Conservation (phyloP, 352 stramenopile genomes). For the Phytophthora sp. region DNA sequence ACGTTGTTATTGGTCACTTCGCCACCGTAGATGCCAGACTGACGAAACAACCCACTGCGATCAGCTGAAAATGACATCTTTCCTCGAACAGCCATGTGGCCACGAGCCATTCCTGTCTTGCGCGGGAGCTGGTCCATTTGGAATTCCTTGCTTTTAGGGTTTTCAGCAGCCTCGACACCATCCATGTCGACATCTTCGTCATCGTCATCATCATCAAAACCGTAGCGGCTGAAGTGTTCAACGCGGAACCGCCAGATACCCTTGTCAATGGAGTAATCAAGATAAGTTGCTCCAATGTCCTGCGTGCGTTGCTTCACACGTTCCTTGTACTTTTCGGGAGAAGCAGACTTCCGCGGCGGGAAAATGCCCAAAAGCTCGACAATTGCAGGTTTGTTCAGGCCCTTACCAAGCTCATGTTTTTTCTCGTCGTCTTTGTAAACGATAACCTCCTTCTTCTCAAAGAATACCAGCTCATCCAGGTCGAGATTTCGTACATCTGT, state of each 20-base stretch:
- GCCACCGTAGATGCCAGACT: conserved; percentile 49
- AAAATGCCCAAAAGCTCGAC: conserved; percentile 84
- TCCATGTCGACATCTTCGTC: conserved; percentile 57
- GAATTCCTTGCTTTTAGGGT: conserved; percentile 17
- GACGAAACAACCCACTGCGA: conserved; percentile 46
- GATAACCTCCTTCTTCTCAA: conserved; percentile 88
- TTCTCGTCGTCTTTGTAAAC: conserved; percentile 88
- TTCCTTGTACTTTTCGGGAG: conserved; percentile 71
- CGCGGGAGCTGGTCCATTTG: conserved; percentile 24
- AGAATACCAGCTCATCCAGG: conserved; percentile 78
- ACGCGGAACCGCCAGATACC: conserved; percentile 88
- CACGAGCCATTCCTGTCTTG: conserved; percentile 37
- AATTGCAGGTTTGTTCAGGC: conserved; percentile 80
- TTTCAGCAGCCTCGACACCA: conserved; percentile 15
- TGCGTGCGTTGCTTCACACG: conserved; percentile 78
- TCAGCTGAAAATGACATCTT: conserved; percentile 33
- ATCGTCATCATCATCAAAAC: conserved; percentile 74
- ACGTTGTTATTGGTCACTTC: conserved; percentile 22
- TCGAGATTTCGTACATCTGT: conserved; percentile 84
- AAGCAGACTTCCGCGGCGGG: conserved; percentile 64
- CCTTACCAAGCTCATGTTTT: conserved; percentile 77
- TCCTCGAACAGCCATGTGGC: conserved; percentile 16
- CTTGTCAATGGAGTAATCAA: conserved; percentile 76
- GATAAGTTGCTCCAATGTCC: conserved; percentile 78
- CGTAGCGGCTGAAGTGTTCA: conserved; percentile 88